Evolutionary conservation across 306 rosid species (phyloP), one percentile per base, ranked within the genome.

Genomic region (Chamaecrista fasciculata): DNA sequence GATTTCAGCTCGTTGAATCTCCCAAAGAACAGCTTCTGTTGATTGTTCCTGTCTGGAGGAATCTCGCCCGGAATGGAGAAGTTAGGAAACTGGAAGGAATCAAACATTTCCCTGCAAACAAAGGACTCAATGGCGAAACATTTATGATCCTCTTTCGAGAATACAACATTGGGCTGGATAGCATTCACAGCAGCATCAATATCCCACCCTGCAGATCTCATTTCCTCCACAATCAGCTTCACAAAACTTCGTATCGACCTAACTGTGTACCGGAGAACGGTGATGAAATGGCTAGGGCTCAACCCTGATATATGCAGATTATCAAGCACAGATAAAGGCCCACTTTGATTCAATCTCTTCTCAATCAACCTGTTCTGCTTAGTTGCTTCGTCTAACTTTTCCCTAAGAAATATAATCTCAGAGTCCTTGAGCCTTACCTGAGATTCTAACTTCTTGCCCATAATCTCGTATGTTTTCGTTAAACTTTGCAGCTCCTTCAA

Each of bases 31-130:
- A 68, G 72, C 25, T 81, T 85, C 15, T 59, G 82, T 16, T 65
- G 80, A 60, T 34, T 67, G 40, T 66, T 85, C 68, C 69, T 53
- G 3, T 77, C 86, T 0, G 81, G 83, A 8, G 73, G 69, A 10
- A 76, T 74, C 52, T 83, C 90, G 6, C 72, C 71, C 0, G 86
- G 80, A 49, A 81, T 76, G 1, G 88, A 84, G 71, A 88, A 94
- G 49, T 85, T 78, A 0, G 92, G 97, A 44, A 56, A 37, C 23
- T 85, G 88, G 70, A 94, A 94, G 9, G 78, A 74, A 23, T 87
- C 96, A 16, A 94, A 94, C 94, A 94, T 91, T 67, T 84, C 91
- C 75, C 82, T 75, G 79, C 88, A 88, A 68, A 91, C 85, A 33
- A 79, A 94, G 8, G 94, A 82, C 73, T 94, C 99, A 11, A 94